Evolutionary conservation across 2,329 filamentous ascomycete genomes (phyloP).

Genomic region (Esteya vermicola): DNA sequence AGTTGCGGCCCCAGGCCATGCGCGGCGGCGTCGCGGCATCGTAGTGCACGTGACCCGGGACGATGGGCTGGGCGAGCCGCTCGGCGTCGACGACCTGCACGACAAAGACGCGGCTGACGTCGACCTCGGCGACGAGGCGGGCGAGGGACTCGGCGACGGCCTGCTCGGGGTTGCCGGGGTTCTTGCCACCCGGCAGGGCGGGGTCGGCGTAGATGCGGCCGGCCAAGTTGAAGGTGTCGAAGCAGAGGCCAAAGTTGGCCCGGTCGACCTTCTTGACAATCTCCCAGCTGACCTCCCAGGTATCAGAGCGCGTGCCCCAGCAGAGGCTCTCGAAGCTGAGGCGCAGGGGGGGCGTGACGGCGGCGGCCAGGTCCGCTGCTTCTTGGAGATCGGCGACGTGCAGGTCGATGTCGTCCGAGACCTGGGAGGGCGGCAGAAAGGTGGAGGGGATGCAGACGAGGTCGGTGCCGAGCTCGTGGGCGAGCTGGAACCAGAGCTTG

Average conservation of each 20-base stretch:
- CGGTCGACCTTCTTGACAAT: conserved; percentile 38
- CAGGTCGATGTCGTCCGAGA: conserved; percentile 23
- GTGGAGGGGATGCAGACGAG: conserved; percentile 46
- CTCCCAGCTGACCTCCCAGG: conserved; percentile 44
- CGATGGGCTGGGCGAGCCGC: conserved; percentile 30
- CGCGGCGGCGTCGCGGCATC: conserved; percentile 35
- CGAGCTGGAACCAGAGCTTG: conserved; percentile 43
- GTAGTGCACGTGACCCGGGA: conserved; percentile 37
- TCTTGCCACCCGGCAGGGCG: conserved; percentile 25
- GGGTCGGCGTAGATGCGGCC: conserved; percentile 47
- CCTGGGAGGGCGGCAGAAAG: conserved; percentile 27
- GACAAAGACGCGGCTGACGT: conserved; percentile 43
- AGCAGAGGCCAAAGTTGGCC: conserved; percentile 44
- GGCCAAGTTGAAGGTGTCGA: conserved; percentile 52
- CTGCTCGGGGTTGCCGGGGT: conserved; percentile 21
- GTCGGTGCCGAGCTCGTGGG: conserved; percentile 39
- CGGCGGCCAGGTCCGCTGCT: conserved; percentile 40
- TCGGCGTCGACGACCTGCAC: conserved; percentile 51
- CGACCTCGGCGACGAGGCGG: conserved; percentile 28
- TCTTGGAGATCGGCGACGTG: conserved; percentile 38
- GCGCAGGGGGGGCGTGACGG: conserved; percentile 28
- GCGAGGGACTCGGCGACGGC: conserved; percentile 30
- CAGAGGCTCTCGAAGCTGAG: conserved; percentile 47
- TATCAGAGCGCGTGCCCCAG: conserved; percentile 44
- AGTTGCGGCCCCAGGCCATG: conserved; percentile 53